These are phyloP conservation scores for Trichoderma afroharzianum DNA, from an alignment of 2,329 filamentous ascomycete genomes.

Conservation along the genomic window DNA sequence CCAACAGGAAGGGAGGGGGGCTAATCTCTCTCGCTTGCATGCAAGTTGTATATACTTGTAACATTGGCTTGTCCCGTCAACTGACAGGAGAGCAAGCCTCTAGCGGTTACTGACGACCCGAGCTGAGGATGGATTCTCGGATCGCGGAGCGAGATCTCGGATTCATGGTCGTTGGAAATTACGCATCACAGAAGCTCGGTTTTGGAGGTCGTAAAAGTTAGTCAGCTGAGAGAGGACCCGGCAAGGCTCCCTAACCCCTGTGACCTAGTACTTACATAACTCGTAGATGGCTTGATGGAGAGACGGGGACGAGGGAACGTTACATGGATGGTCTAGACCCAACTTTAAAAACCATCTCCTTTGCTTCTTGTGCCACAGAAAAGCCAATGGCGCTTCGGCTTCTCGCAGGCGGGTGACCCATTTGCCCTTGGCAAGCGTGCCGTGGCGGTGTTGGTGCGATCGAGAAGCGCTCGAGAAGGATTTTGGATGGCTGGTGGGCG, in stretches of 20 bases:
- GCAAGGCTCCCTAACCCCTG: not conserved
- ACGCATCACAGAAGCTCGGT: not conserved
- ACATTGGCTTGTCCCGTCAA: not conserved
- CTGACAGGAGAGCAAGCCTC: not conserved
- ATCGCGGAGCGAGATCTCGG: not conserved
- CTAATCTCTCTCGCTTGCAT: not conserved
- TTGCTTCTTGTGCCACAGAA: not conserved
- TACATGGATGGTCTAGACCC: constrained; percentile 13
- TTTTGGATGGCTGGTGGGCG: not conserved
- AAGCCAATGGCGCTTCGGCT: constrained; percentile 9
- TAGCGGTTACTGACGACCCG: not conserved
- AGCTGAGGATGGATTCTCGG: not conserved
- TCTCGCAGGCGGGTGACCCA: constrained; percentile 15
- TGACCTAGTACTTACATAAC: not conserved
- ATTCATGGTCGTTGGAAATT: not conserved
- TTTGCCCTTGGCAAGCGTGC: not conserved
- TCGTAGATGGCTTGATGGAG: not conserved
- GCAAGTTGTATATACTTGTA: not conserved
- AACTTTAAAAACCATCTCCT: not conserved
- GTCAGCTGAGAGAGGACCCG: not conserved
- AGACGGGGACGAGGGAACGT: constrained; percentile 16
- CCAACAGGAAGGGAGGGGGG: not conserved
- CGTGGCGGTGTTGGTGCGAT: constrained; percentile 5
- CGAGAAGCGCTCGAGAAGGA: constrained; percentile 2
- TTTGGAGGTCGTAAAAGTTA: not conserved